Conservation (phyloP, 257 asterid species). For the Solanum medicagineum region DNA sequence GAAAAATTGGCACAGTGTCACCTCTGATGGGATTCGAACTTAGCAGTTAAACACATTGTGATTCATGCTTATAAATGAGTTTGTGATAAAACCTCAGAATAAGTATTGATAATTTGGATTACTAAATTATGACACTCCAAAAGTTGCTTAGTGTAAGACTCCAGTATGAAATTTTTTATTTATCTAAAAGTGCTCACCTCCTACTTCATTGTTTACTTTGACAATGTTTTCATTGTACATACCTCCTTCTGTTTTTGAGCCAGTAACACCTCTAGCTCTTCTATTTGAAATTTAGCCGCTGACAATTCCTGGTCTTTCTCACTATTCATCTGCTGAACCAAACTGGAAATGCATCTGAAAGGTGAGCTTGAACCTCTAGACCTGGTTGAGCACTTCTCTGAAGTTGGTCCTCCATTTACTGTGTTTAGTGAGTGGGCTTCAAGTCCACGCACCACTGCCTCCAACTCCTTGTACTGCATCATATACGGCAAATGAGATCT, state of each 20-base stretch:
- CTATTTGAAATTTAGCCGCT: conserved; percentile 47
- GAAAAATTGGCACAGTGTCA: neutral
- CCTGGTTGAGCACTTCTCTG: conserved; percentile 48
- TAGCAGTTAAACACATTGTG: neutral
- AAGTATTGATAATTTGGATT: neutral
- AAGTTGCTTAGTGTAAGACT: neutral
- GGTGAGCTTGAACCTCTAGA: conserved; percentile 85
- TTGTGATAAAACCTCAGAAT: neutral
- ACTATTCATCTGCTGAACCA: conserved; percentile 80
- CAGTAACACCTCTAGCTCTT: conserved; percentile 59
- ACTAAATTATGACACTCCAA: neutral
- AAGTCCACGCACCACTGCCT: conserved; percentile 58
- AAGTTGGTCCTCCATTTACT: conserved; percentile 24
- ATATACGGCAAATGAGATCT: neutral
- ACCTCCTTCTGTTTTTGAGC: conserved; percentile 76
- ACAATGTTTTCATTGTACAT: conserved; percentile 10
- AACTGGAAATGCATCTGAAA: conserved; percentile 73
- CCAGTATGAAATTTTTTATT: neutral
- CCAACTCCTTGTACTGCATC: conserved; percentile 71
- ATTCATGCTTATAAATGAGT: neutral
- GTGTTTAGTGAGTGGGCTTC: conserved; percentile 36
- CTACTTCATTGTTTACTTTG: conserved; percentile 31
- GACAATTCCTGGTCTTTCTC: conserved; percentile 78
- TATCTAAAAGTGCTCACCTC: conserved; percentile 34
- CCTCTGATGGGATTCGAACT: neutral